Base-by-base conservation (phyloP, 768 basidiomycete genomes). In the Kwoniella pini region DNA sequence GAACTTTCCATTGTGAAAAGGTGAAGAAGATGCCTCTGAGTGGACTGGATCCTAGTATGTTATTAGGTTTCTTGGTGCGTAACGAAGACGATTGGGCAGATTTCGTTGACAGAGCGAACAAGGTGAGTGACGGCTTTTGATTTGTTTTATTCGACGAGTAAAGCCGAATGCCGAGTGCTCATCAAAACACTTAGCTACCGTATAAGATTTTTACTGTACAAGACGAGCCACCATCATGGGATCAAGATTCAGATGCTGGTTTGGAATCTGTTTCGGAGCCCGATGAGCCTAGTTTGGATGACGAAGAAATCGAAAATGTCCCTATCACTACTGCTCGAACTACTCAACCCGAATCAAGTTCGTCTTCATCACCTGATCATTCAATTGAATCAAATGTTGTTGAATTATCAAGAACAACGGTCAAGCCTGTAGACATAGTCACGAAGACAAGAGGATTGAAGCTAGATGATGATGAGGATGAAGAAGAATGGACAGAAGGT, bases 1-100 rank as follows among this genome's bases (percentile, higher is more conserved):
- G 84, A 70, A 95, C 90, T 12, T 99, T 93, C 81, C 96, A 98
- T 78, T 93, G 92, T 76, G 96, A 99, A n/a, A 86, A 88, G 17
- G 88, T 98, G 38, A 83, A 91, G 74, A 97, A 95, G 85, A 95
- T 98, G 90, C 88, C 88, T 0, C 79, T 98, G 33, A 85, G 86
- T 39, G 89, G 88, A 27, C 80, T 99, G 55, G 96, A 98, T 77
- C 96, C 95, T 22, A 96, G 92, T 69, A 97, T 99, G 96, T 81
- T 99, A 6, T 84, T 98, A 60, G 94, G 94, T 11, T 98, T 99
- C 75, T 73, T 97, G 66, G 87, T 88, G 75, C 85, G 84, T 69
- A 86, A 90, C 71, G 88, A 91, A 79, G 81, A 74, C 17, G 95
- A 98, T 54, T 98, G 91, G 89, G 77, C 82, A 15, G 91, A 97